Conservation (phyloP, 2,329 filamentous ascomycete species). For the Huntiella savannae region DNA sequence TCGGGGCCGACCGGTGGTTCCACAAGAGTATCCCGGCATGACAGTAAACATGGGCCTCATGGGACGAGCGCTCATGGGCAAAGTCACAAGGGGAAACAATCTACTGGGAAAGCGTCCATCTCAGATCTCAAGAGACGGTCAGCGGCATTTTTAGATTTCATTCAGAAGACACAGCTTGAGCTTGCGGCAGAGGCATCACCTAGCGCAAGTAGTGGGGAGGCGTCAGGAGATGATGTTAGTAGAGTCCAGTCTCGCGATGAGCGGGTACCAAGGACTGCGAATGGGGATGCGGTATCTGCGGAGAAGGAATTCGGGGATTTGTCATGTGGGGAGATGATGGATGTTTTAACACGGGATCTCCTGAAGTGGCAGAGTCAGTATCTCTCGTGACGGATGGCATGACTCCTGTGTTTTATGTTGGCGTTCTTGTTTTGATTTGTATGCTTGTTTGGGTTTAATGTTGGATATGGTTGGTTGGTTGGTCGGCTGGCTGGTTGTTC, state of each 20-base stretch:
- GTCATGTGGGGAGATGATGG: constrained; percentile 78
- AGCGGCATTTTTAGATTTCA: constrained; percentile 72
- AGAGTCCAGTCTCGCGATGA: neutral
- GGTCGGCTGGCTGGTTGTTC: neutral
- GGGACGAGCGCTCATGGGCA: constrained; percentile 28
- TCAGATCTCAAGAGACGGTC: constrained; percentile 76
- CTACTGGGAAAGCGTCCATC: constrained; percentile 57
- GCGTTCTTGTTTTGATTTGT: neutral
- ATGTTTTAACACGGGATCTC: constrained; percentile 58
- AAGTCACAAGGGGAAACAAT: constrained; percentile 31
- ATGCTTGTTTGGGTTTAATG: neutral
- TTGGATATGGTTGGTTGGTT: neutral
- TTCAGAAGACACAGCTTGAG: constrained; percentile 73
- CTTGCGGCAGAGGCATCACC: constrained; percentile 46
- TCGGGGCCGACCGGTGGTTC: neutral
- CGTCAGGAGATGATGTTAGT: constrained; percentile 13
- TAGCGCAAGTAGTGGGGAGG: constrained; percentile 20
- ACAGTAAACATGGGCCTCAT: constrained; percentile 20
- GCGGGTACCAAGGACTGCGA: neutral
- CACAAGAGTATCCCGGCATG: constrained; percentile 14
- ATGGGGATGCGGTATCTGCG: constrained; percentile 5
- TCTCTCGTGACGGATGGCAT: constrained; percentile 16
- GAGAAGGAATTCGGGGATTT: constrained; percentile 51
- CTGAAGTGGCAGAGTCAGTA: constrained; percentile 72
- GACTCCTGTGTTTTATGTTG: neutral